A percentile compares a stretch with the other conserved stretches of the same genome.
phyloP scores from a whole-genome alignment of 2,329 filamentous ascomycete species.

The Hypoxylon sp. region DNA sequence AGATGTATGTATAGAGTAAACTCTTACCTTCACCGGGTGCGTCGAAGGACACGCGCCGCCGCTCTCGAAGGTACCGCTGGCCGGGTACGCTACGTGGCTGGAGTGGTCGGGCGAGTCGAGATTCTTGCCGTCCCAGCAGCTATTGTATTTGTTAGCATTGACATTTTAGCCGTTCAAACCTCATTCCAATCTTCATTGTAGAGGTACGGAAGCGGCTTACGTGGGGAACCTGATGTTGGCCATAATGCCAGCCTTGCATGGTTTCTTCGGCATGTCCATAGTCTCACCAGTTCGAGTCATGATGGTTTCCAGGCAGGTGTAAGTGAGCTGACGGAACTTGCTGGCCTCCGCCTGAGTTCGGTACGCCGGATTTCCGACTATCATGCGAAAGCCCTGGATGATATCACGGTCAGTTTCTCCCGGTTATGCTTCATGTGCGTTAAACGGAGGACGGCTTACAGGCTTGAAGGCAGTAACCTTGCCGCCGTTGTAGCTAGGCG shows the following conservation, averaged over 20 bases:
- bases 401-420: constrained; percentile 11
- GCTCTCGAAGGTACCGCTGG: constrained; percentile 46
- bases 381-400: constrained; percentile 58
- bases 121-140: constrained; percentile 68
- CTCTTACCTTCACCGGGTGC: constrained; percentile 39
- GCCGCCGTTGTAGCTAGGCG: constrained; percentile 41
- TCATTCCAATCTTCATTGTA: neutral
- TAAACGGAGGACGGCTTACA: constrained; percentile 36
- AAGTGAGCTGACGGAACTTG: constrained; percentile 59
- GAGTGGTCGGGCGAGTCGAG: constrained; percentile 63
- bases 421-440: neutral
- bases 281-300: constrained; percentile 58
- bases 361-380: constrained; percentile 57
- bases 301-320: constrained; percentile 59
- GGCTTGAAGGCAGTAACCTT: constrained; percentile 60
- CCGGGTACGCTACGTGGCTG: constrained; percentile 65
- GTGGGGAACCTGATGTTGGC: constrained; percentile 63
- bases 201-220: constrained; percentile 31
- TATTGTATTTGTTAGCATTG: constrained; percentile 1
- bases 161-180: neutral
- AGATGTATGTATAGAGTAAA: neutral
- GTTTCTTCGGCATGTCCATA: constrained; percentile 56
- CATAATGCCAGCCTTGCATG: constrained; percentile 56
- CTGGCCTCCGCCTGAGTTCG: constrained; percentile 54
- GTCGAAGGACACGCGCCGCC: constrained; percentile 48